These are phyloP conservation scores for Thymus mandschuricus DNA, from an alignment of 257 asterid species.

Conservation along the genomic window DNA sequence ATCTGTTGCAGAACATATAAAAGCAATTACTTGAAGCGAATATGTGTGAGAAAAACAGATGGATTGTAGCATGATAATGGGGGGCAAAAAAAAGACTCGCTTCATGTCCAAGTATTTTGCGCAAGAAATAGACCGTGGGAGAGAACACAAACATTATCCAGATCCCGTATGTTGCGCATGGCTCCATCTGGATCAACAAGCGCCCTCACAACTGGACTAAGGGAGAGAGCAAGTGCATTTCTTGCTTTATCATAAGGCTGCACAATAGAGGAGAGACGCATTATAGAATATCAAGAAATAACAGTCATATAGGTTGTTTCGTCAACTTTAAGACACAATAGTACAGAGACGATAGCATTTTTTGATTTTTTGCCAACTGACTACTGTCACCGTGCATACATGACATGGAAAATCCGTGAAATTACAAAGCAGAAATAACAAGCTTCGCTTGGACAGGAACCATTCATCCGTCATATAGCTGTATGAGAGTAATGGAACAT, in stretches of 20 bases:
- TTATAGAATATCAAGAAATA: conserved; percentile 18
- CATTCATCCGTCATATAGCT: not conserved
- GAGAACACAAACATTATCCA: conserved; percentile 68
- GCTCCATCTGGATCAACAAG: conserved; percentile 99
- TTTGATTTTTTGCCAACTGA: not conserved
- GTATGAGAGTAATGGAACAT: not conserved
- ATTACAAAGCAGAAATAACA: not conserved
- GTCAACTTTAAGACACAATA: conserved; percentile 20
- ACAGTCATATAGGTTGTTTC: not conserved
- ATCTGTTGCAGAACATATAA: conserved; percentile 50
- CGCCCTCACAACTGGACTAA: conserved; percentile 98
- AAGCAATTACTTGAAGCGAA: conserved; percentile 34
- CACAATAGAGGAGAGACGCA: conserved; percentile 34
- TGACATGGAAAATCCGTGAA: not conserved
- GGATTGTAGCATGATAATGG: conserved; percentile 8
- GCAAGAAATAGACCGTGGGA: conserved; percentile 24
- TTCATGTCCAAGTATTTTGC: conserved; percentile 13
- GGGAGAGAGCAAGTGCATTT: conserved; percentile 97
- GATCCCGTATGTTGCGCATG: conserved; percentile 69
- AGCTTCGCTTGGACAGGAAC: not conserved
- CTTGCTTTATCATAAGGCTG: conserved; percentile 95
- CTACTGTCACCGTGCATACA: not conserved
- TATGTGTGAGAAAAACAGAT: not conserved
- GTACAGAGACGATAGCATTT: not conserved
- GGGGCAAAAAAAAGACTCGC: not conserved